Conservation (phyloP, 2,329 filamentous ascomycete genomes). For the Neopestalotiopsis clavispora region DNA sequence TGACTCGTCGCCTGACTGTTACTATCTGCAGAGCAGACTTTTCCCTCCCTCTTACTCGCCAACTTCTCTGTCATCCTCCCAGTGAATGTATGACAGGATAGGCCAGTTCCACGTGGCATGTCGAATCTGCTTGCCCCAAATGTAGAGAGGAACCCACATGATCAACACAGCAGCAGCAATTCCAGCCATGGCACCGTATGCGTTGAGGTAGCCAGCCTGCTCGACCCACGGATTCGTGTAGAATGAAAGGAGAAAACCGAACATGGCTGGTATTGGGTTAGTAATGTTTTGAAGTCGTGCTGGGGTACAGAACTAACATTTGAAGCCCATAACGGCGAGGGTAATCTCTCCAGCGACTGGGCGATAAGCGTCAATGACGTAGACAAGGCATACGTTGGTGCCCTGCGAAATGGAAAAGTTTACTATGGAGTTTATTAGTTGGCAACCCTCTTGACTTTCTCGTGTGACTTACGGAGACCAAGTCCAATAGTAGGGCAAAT, state of each 20-base stretch:
- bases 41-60: constrained; percentile 46
- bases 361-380: constrained; percentile 62
- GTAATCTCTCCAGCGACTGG: constrained; percentile 62
- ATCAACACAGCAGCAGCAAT: constrained; percentile 53
- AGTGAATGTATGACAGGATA: constrained; percentile 50
- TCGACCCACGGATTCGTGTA: constrained; percentile 65
- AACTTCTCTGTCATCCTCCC: constrained; percentile 59
- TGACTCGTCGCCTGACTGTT: background rate
- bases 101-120: constrained; percentile 53
- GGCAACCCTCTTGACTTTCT: background rate
- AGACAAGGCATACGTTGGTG: constrained; percentile 61
- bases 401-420: constrained; percentile 61
- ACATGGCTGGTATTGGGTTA: constrained; percentile 42
- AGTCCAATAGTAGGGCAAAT: constrained; percentile 61
- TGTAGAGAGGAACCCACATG: constrained; percentile 54
- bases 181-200: constrained; percentile 63
- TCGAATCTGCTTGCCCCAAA: constrained; percentile 56
- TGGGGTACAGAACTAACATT: constrained; percentile 43
- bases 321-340: constrained; percentile 58
- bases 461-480: constrained; percentile 49
- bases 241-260: constrained; percentile 64
- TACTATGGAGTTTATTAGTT: constrained; percentile 38
- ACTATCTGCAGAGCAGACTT: background rate
- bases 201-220: constrained; percentile 51
- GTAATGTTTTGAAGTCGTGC: background rate